Percentiles rank a stretch among this genome's conserved stretches.
Evolutionary conservation across 345 rosid species (phyloP).

Genomic region (Punica granatum): DNA sequence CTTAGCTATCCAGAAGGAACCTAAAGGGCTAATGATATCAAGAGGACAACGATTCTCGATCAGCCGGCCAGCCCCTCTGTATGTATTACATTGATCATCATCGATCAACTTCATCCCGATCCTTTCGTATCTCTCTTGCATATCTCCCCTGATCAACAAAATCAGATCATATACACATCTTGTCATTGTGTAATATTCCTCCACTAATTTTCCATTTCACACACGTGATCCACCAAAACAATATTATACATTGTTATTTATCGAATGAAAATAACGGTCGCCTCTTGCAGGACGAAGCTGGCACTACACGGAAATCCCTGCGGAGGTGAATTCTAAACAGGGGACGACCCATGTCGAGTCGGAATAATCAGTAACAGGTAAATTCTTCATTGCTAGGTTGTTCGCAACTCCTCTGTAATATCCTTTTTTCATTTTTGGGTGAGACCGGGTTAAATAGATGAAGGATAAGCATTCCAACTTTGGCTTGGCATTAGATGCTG

Average conservation of each 20-base stretch:
- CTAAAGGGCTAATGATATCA: background rate
- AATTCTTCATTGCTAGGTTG: too few relatives aligned
- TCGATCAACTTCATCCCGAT: background rate
- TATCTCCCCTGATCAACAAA: background rate
- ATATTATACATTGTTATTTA: too few relatives aligned
- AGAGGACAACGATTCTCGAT: background rate
- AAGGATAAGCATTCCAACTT: background rate
- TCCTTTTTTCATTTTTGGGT: background rate
- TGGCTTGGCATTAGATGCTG: background rate
- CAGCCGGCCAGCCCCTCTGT: background rate
- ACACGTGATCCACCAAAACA: too few relatives aligned
- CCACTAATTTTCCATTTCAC: background rate
- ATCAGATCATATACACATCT: background rate
- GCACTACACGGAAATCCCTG: too few relatives aligned
- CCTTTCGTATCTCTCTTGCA: background rate
- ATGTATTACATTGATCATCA: background rate
- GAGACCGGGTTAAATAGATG: background rate
- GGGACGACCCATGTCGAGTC: too few relatives aligned
- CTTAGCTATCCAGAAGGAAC: conserved; percentile 1
- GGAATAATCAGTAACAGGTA: too few relatives aligned
- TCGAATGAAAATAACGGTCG: too few relatives aligned
- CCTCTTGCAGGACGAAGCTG: too few relatives aligned
- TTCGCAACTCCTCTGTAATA: too few relatives aligned
- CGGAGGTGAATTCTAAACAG: too few relatives aligned
- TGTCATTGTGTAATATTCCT: background rate